Base-by-base conservation (phyloP, 805 yeast species). In the Yamadazyma phyllophila region DNA sequence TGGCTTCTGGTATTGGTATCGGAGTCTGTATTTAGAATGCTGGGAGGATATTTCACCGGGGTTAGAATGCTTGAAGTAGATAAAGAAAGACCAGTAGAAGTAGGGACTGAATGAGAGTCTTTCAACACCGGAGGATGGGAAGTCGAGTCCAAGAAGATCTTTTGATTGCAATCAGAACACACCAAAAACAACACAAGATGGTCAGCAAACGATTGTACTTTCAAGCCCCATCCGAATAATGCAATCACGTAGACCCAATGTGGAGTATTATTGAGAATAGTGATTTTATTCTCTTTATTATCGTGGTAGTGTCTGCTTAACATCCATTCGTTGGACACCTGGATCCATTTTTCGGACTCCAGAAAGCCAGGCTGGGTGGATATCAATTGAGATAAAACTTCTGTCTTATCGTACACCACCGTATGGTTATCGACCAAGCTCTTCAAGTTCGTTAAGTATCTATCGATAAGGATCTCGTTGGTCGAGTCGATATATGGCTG, bases 101-200 rank as follows among this genome's bases (percentile, higher is more conserved):
- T 13, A 5, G 45, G 45, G 2, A 45, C 40, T 26, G 13, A 31
- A 3, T 41, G 33, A 4, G n/a, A 16, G 15, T 37, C 47, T 29
- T 42, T 48, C 2, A 15, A 3, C 8, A 45, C 36, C 11, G 51
- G 47, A 11, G 46, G 39, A 40, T 47, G 49, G 7, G 29, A 17
- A 11, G 48, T 48, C 3, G 56, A 48, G 35, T 60, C 52, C 26
- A 70, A 43, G 44, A 66, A 66, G 11, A 66, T 51, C 37, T 73
- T 54, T 38, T 61, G 61, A 51, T 71, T 69, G 49, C 77, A 71
- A 46, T 61, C 62, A 26, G 55, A 41, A 51, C 76, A 71, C n/a
- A 58, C 60, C 32, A 71, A 51, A 11, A 68, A 52, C 5, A 69
- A 52, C 3, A 69, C 60, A 14, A 60, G 39, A 12, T 60, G 56